phyloP scores from a whole-genome alignment of 2,329 filamentous ascomycete species.

The Periconia sp. region DNA sequence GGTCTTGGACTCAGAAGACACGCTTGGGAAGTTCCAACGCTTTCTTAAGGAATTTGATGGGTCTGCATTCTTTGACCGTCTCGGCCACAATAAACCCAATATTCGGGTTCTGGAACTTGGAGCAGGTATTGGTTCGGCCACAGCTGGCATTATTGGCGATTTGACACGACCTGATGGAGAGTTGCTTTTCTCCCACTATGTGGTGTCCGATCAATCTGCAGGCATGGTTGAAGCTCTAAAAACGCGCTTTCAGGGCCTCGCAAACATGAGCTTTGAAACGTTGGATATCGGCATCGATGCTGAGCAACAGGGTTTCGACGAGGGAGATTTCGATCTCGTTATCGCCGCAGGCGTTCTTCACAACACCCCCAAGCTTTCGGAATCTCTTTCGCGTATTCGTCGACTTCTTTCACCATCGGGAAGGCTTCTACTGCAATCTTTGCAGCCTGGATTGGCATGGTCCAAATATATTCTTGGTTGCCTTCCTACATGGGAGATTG shows the following conservation, averaged over 20 bases:
- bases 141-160: background rate
- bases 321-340: conserved; percentile 18
- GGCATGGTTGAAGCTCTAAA: conserved; percentile 9
- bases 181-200: conserved; percentile 15
- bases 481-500: conserved; percentile 17
- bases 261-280: conserved; percentile 3
- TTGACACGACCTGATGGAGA: background rate
- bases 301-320: conserved; percentile 8
- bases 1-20: no score
- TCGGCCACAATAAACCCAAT: conserved; percentile 40
- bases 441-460: conserved; percentile 2
- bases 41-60: no score
- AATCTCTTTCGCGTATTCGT: conserved; percentile 22
- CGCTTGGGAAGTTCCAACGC: no score
- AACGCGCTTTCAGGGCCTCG: background rate
- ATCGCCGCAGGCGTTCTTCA: conserved; percentile 19
- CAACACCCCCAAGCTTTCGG: conserved; percentile 8
- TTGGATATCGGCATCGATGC: conserved; percentile 20
- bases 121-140: background rate
- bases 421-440: conserved; percentile 49
- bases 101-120: conserved; percentile 23
- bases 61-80: conserved; percentile 12
- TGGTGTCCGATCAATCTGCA: conserved; percentile 17
- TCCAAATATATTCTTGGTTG: conserved; percentile 8
- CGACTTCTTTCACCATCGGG: conserved; percentile 45